Evolutionary conservation across 106 monocot species (phyloP), one percentile per base, ranked within the genome.

Genomic region (Narthecium ossifragum): DNA sequence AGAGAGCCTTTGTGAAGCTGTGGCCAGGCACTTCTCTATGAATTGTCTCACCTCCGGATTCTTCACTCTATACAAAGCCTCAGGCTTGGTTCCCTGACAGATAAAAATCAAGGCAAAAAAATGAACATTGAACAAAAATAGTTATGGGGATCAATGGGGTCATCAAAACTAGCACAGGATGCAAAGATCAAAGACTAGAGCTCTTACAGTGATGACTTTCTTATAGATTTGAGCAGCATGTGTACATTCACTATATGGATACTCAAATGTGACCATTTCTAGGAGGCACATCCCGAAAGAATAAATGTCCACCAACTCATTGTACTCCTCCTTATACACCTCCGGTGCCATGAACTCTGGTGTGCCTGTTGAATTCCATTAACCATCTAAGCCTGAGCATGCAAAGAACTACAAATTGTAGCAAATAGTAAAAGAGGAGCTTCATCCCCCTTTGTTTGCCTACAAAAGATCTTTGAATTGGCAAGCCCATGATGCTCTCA

Each of bases 301-400:
- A 52, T 85, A 85, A 38, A 85, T 85, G 34, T 85, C 84, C 0
- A 73, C 79, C 54, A 75, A 63, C 64, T 85, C 84, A 64, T 78
- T 79, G 72, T 85, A 79, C 36, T 78, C 78, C 60, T 84, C 78
- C 58, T 78, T 55, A 18, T 84, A 84, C 5, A 84, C 73, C 64
- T 84, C 84, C 6, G 84, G 84, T 1, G 84, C 84, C 84, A 84
- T 84, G 68, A 84, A 96, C 38, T 96, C 94, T 0, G 90, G 94
- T 1, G 94, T 96, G 15, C 94, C 93, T 85, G 66, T 29, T 43
- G 12, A 43, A 17, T n/a, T n/a, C n/a, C n/a, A n/a, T n/a, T n/a
- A n/a, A n/a, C n/a, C n/a, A n/a, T n/a, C n/a, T n/a, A n/a, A n/a
- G n/a, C n/a, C n/a, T n/a, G n/a, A n/a, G n/a, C n/a, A n/a, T n/a